Percentiles rank a stretch among this genome's conserved stretches.
Conservation (phyloP, 2,329 filamentous ascomycete genomes). For the Stylonectria norvegica region DNA sequence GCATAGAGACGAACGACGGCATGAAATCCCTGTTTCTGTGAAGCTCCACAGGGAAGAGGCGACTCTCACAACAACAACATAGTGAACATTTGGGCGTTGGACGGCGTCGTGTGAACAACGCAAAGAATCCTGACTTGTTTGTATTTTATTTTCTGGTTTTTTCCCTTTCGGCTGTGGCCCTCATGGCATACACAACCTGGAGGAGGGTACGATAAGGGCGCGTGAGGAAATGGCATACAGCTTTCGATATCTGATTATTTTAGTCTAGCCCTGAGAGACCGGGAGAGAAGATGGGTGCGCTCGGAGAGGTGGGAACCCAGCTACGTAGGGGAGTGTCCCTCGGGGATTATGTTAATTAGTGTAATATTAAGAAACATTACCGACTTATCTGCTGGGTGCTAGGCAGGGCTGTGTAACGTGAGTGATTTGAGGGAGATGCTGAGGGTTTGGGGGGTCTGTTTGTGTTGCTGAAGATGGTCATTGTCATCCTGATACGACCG, state of each 20-base stretch:
- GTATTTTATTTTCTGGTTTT: constrained; percentile 10
- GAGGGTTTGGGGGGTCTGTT: no score
- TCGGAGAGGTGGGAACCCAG: constrained; percentile 1
- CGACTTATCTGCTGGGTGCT: no score
- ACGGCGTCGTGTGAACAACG: constrained; percentile 27
- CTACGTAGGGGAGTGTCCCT: constrained; percentile 9
- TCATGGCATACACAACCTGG: background rate
- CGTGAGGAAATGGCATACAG: constrained; percentile 17
- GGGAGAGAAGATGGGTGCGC: constrained; percentile 5
- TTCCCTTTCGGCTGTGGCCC: constrained; percentile 4
- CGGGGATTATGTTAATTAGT: constrained; percentile 25
- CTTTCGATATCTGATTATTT: constrained; percentile 14
- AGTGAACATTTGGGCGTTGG: constrained; percentile 25
- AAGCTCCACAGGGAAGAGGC: constrained; percentile 18
- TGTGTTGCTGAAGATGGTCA: no score
- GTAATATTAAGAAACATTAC: constrained; percentile 23
- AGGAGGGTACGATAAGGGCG: background rate
- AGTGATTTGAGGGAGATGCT: no score
- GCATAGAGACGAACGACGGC: constrained; percentile 27
- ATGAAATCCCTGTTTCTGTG: constrained; percentile 35
- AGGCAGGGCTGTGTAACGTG: no score
- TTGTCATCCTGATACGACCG: no score
- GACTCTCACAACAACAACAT: constrained; percentile 14
- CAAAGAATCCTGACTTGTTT: constrained; percentile 20
- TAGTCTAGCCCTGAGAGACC: constrained; percentile 5